Base-by-base conservation (phyloP, 176 grass and related monocot species). In the Oropetium thomaeum region DNA sequence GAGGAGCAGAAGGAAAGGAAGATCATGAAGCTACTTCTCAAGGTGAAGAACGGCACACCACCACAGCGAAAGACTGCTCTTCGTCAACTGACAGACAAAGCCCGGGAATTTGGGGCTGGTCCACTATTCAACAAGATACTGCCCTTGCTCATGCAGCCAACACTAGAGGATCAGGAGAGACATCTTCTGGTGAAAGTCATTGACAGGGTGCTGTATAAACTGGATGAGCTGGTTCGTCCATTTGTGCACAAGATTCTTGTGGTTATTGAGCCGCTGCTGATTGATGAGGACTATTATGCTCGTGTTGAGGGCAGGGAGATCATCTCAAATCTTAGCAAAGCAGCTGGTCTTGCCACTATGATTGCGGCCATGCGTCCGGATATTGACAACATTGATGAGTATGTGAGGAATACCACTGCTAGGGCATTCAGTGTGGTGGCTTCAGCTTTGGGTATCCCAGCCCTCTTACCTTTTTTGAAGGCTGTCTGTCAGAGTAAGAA, bases 131-230 rank as follows among this genome's bases (percentile, higher is more conserved):
- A 98, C 87, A 98, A 98, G 51, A 98, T 98, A 4, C 81, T 98
- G 34, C 95, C 95, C 15, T 71, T 98, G 69, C 91, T 98, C 31
- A 99, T 99, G 96, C 96, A 99, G 73, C 91, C 96, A 9, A 99
- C 96, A 32, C 72, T 99, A 9, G 91, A 99, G 79, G 91, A 99
- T 48, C 91, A 99, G 78, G 96, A 99, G 79, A 70, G 91, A 10
- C 96, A 99, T 84, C 89, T 99, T 87, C 65, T 99, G 62, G 91
- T 99, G 60, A 99, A 99, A 77, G 96, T 99, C 70, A 99, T 99
- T 62, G 96, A 95, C 49, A 91, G 91, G 85, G 96, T 99, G 22
- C 82, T 99, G 42, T 99, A 95, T 85, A 99, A 99, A 79, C 60
- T 99, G 10, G 96, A 99, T 86, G 96, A 99, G 81, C 78, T 99